These are phyloP conservation scores for Tuber microsphaerosporum DNA, from an alignment of 495 filamentous ascomycete genomes.

Conservation along the genomic window DNA sequence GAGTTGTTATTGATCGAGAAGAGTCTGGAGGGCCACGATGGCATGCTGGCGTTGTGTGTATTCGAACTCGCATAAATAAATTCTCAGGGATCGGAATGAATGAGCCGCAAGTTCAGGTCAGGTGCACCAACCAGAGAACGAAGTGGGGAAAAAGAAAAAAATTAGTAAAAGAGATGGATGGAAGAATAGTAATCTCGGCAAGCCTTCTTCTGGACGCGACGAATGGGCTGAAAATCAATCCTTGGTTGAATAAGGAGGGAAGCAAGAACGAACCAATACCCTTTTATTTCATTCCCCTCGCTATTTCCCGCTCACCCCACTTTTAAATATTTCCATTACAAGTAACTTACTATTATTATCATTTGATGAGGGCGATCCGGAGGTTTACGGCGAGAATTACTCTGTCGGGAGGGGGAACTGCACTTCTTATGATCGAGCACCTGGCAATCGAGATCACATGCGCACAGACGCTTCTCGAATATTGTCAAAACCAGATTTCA, in stretches of 20 bases:
- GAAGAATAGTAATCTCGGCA: neutral
- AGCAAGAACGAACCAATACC: neutral
- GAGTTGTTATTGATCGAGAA: neutral
- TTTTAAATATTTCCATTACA: neutral
- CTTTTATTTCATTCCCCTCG: neutral
- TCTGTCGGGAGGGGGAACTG: neutral
- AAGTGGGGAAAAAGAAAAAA: neutral
- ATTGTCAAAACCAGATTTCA: neutral
- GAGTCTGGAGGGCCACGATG: constrained; percentile 1
- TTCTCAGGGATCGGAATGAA: neutral
- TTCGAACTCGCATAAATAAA: neutral
- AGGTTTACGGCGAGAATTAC: neutral
- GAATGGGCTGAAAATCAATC: neutral
- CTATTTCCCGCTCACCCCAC: neutral
- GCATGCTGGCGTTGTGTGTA: neutral
- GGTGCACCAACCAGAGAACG: neutral
- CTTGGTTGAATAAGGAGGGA: neutral
- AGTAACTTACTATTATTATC: neutral
- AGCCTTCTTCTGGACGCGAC: neutral
- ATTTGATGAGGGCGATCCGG: neutral
- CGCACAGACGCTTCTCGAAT: neutral
- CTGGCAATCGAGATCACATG: neutral
- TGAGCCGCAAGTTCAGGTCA: neutral
- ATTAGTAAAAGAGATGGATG: neutral
- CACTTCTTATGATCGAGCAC: neutral